Evolutionary conservation across 768 basidiomycete species (phyloP).

Genomic region (Serendipita sp.): DNA sequence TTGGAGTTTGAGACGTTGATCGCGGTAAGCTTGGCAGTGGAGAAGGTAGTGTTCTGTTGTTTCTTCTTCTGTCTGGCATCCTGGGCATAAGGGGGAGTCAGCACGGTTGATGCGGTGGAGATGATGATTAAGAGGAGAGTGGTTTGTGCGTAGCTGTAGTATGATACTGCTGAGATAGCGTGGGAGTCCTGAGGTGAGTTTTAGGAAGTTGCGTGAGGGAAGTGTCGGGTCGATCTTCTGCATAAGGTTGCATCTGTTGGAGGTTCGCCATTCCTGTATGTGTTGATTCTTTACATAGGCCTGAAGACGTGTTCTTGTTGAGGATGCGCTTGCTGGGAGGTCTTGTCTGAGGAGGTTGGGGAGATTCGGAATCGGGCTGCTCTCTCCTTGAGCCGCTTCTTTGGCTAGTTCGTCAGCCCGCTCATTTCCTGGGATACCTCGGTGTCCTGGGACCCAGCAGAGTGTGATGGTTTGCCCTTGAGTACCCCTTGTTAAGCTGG

Average conservation of each 20-base stretch:
- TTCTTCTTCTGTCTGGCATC: neutral
- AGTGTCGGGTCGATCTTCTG: neutral
- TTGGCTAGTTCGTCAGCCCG: conserved; percentile 8
- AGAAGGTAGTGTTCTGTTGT: neutral
- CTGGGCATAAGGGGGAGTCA: neutral
- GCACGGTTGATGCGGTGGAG: neutral
- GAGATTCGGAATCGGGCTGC: neutral
- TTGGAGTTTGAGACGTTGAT: neutral
- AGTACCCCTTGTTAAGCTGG: neutral
- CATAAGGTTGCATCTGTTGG: neutral
- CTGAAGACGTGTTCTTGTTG: conserved; percentile 7
- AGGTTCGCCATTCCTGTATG: neutral
- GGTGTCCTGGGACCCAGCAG: conserved; percentile 11
- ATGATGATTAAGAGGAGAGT: neutral
- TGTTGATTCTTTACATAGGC: neutral
- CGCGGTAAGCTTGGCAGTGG: neutral
- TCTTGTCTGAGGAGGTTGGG: neutral
- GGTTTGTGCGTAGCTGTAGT: neutral
- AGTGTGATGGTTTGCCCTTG: neutral
- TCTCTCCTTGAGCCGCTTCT: conserved; percentile 6
- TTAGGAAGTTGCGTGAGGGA: neutral
- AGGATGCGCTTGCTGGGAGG: conserved; percentile 12
- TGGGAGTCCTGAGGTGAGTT: neutral
- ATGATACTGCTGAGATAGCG: neutral
- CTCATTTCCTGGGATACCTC: conserved; percentile 10